Percentiles rank a stretch among this genome's conserved stretches.
These are phyloP conservation scores for Chytriomyces sp. DNA, from an alignment of 192 early-diverging fungal genomes.

Conservation along the genomic window DNA sequence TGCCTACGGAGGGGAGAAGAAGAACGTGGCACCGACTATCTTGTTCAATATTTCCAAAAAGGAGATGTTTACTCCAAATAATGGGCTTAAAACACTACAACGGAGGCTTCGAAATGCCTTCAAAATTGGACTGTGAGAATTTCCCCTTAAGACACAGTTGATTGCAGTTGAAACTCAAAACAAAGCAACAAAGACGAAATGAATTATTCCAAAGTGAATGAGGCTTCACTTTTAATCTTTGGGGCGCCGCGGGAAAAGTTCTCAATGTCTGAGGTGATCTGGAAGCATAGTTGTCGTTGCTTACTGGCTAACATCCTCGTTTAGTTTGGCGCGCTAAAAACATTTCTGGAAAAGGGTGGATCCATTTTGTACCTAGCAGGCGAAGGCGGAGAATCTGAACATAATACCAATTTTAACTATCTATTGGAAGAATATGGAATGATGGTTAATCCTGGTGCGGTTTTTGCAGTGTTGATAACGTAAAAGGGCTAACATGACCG, in stretches of 20 bases:
- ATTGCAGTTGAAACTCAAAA: background rate
- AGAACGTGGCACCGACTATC: conserved; percentile 38
- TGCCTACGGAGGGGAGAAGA: no score
- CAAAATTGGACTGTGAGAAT: conserved; percentile 55
- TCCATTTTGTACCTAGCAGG: conserved; percentile 63
- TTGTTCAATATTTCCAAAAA: conserved; percentile 61
- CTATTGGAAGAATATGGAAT: conserved; percentile 68
- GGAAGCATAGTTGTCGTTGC: background rate
- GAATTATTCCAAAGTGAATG: conserved; percentile 48
- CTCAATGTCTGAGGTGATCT: conserved; percentile 55
- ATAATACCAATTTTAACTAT: conserved; percentile 68
- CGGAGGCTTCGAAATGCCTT: conserved; percentile 47
- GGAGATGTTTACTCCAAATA: conserved; percentile 55
- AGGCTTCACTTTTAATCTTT: conserved; percentile 57
- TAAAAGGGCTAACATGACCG: background rate
- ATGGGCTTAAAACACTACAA: conserved; percentile 56
- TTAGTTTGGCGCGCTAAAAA: conserved; percentile 61
- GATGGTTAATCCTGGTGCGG: conserved; percentile 59
- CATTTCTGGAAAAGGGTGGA: conserved; percentile 60
- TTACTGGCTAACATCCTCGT: no score
- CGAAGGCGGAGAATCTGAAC: conserved; percentile 63
- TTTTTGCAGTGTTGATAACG: conserved; percentile 2
- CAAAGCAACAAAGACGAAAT: conserved; percentile 62
- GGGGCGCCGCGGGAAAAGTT: conserved; percentile 66
- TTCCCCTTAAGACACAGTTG: conserved; percentile 13